Evolutionary conservation across 2,329 filamentous ascomycete species (phyloP).

Genomic region (Xylariomycetidae sp.): DNA sequence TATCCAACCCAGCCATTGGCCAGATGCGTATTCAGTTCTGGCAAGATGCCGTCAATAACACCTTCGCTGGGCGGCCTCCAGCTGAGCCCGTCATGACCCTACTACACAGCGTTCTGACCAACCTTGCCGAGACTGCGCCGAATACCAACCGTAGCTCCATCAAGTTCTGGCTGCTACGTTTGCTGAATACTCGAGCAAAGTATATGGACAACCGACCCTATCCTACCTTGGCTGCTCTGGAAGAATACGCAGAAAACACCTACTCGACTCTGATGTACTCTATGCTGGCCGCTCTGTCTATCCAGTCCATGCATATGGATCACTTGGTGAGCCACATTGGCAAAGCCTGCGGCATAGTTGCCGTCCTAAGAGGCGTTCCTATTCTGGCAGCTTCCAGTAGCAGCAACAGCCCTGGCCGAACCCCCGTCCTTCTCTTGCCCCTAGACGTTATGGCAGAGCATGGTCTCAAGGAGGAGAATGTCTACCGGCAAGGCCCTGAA

Average conservation of each 20-base stretch:
- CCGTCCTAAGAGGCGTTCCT: slow-evolving; percentile 80
- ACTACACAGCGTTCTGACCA: slow-evolving; percentile 64
- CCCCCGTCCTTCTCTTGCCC: slow-evolving; percentile 65
- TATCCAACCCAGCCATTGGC: slow-evolving; percentile 81
- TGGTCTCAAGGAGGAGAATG: slow-evolving; percentile 79
- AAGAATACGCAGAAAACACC: slow-evolving; percentile 89
- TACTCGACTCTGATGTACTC: slow-evolving; percentile 91
- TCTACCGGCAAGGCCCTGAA: slow-evolving; percentile 72
- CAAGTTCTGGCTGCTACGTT: slow-evolving; percentile 68
- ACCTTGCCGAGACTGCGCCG: slow-evolving; percentile 42
- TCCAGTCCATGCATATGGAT: slow-evolving; percentile 79
- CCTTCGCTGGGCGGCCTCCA: slow-evolving; percentile 71
- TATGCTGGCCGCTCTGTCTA: slow-evolving; percentile 70
- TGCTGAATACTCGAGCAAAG: slow-evolving; percentile 76
- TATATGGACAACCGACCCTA: slow-evolving; percentile 82
- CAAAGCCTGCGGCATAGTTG: slow-evolving; percentile 83
- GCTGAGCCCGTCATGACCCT: slow-evolving; percentile 88
- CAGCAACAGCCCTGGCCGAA: slow-evolving; percentile 30
- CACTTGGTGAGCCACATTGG: slow-evolving; percentile 93
- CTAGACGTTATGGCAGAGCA: slow-evolving; percentile 83
- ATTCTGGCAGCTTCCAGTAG: slow-evolving; percentile 64
- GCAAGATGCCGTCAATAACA: slow-evolving; percentile 75
- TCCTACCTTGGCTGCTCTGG: slow-evolving; percentile 63
- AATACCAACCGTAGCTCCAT: slow-evolving; percentile 42
- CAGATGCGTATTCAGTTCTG: slow-evolving; percentile 92